Evolutionary conservation across 2,329 filamentous ascomycete genomes (phyloP).

Genomic region (Botryotinia narcissicola): DNA sequence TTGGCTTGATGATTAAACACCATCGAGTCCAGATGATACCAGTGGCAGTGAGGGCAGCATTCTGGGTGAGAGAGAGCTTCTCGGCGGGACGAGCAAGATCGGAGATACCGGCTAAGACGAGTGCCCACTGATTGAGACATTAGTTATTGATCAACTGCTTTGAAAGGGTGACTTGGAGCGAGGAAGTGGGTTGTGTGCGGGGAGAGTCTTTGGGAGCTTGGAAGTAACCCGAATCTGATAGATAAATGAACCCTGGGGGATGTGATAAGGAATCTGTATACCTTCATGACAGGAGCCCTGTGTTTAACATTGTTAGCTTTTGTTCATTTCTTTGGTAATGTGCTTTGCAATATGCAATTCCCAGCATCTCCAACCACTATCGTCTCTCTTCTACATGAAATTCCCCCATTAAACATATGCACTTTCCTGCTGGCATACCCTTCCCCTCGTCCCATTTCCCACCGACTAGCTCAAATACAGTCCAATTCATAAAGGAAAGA

Average conservation of each 20-base stretch:
- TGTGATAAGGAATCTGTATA: conserved; percentile 37
- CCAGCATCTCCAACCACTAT: neutral
- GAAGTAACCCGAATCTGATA: neutral
- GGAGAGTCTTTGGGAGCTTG: neutral
- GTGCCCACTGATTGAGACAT: conserved; percentile 61
- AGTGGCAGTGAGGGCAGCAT: conserved; percentile 83
- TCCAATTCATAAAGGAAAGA: neutral
- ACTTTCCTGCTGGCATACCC: neutral
- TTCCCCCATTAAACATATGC: too few species aligned
- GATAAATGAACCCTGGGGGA: too few species aligned
- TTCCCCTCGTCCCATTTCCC: neutral
- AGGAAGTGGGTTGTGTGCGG: neutral
- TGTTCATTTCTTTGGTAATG: neutral
- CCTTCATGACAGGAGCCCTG: conserved; percentile 93
- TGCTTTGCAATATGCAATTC: neutral
- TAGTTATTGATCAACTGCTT: neutral
- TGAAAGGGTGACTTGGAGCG: too few species aligned
- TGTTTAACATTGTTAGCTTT: neutral
- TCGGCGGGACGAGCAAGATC: conserved; percentile 90
- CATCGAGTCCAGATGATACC: conserved; percentile 97
- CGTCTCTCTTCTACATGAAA: neutral
- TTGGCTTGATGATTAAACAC: conserved; percentile 95
- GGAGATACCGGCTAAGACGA: conserved; percentile 88
- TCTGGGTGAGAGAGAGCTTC: conserved; percentile 90
- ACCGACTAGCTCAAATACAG: neutral